Conservation (phyloP, 331 rosid species). For the Pyrus hybrid region DNA sequence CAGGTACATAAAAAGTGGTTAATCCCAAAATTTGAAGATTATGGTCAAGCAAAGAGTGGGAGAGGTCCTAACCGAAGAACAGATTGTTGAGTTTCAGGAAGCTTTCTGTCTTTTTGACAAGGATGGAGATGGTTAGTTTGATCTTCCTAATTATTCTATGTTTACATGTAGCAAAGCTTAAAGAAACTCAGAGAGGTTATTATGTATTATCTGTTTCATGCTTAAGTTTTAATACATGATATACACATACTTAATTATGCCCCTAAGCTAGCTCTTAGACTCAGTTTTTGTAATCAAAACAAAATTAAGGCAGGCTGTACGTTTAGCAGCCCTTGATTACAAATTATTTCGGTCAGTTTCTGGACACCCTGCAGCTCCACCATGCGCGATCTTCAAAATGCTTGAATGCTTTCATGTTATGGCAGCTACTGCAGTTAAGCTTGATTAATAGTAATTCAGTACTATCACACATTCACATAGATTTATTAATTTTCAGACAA, state of each 20-base stretch:
- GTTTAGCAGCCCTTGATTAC: not conserved
- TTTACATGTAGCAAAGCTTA: not conserved
- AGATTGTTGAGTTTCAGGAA: constrained; percentile 57
- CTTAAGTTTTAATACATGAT: not conserved
- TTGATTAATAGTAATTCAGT: not conserved
- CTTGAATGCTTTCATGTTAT: not conserved
- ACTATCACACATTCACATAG: no score
- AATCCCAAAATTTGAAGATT: no score
- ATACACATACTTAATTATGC: not conserved
- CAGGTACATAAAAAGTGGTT: no score
- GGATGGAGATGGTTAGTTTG: constrained; percentile 67
- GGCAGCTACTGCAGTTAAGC: not conserved
- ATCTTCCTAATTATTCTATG: not conserved
- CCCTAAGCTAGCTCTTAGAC: not conserved
- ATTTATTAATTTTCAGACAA: no score
- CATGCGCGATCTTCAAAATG: not conserved
- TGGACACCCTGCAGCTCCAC: not conserved
- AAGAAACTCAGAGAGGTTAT: not conserved
- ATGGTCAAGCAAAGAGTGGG: constrained; percentile 22
- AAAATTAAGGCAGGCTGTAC: not conserved
- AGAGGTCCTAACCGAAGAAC: constrained; percentile 38
- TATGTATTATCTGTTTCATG: not conserved
- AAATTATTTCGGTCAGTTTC: not conserved
- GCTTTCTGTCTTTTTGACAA: constrained; percentile 53
- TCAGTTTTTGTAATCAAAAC: not conserved